Evolutionary conservation across 352 stramenopile genomes (phyloP).

Genomic region (Globisporangium nagaii): DNA sequence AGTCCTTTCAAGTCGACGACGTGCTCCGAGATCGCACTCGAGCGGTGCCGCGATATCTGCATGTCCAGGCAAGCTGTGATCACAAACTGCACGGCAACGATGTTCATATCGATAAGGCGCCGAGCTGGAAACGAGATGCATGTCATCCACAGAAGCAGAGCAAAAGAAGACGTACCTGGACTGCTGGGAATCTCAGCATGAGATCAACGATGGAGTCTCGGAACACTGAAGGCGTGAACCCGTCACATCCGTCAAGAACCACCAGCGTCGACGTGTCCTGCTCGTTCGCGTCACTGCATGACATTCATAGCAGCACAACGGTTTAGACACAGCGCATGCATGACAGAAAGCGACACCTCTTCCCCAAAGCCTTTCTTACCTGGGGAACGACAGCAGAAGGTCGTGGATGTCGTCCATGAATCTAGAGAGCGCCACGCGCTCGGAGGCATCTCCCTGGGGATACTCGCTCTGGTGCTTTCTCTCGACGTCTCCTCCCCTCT

Average conservation of each 20-base stretch:
- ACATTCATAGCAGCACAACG: not conserved
- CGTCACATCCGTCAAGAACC: conserved; percentile 62
- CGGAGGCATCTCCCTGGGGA: not conserved
- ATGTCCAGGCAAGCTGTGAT: conserved; percentile 28
- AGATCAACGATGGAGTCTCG: conserved; percentile 40
- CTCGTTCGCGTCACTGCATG: conserved; percentile 2
- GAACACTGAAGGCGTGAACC: conserved; percentile 26
- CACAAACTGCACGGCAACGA: conserved; percentile 21
- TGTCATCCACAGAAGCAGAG: not conserved
- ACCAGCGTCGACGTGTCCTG: conserved; percentile 27
- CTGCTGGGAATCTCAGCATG: conserved; percentile 22
- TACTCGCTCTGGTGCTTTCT: not conserved
- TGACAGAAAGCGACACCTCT: not conserved
- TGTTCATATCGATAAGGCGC: not conserved
- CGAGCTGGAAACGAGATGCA: not conserved
- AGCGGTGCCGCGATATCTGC: conserved; percentile 12
- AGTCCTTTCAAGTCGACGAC: conserved; percentile 31
- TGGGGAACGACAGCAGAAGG: conserved; percentile 26
- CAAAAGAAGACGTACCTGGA: conserved; percentile 28
- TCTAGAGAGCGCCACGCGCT: conserved; percentile 12
- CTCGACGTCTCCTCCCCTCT: not conserved
- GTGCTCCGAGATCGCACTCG: conserved; percentile 14
- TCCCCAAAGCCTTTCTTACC: conserved; percentile 14
- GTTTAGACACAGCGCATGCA: not conserved
- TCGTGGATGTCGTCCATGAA: conserved; percentile 22